A percentile compares a stretch with the other conserved stretches of the same genome.
Conservation (phyloP, 2,329 filamentous ascomycete genomes). For the Fusarium vanettenii region DNA sequence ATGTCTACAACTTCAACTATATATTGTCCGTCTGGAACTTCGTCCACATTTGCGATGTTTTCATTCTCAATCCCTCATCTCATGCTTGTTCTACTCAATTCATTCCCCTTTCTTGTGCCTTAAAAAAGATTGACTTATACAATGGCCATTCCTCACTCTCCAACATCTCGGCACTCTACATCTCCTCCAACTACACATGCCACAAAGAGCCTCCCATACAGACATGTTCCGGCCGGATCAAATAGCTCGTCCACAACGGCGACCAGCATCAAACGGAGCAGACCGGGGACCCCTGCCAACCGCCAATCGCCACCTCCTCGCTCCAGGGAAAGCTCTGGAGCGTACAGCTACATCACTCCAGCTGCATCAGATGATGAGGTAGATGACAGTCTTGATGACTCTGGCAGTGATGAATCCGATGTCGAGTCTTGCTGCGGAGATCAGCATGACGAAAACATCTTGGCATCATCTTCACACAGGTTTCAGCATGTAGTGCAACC, state of each 20-base stretch:
- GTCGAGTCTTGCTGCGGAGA: neutral
- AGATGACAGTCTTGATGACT: neutral
- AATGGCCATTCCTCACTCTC: neutral
- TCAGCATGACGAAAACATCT: neutral
- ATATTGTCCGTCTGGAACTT: no score
- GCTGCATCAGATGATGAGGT: neutral
- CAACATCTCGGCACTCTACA: neutral
- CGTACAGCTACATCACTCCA: neutral
- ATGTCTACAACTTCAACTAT: no score
- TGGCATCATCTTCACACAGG: neutral
- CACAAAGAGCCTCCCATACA: neutral
- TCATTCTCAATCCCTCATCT: accelerated
- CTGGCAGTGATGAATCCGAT: neutral
- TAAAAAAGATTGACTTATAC: neutral
- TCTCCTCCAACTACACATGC: neutral
- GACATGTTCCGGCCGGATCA: neutral
- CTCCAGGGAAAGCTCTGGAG: neutral
- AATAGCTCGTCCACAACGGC: neutral
- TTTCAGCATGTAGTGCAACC: neutral
- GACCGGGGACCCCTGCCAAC: neutral
- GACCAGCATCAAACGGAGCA: neutral
- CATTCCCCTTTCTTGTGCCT: neutral
- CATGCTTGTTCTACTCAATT: neutral
- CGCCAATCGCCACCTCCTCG: neutral
- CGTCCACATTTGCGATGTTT: neutral